A percentile compares a stretch with the other conserved stretches of the same genome.
These are phyloP conservation scores for Cordyceps pruinosa DNA, from an alignment of 2,329 filamentous ascomycete species.

Conservation along the genomic window DNA sequence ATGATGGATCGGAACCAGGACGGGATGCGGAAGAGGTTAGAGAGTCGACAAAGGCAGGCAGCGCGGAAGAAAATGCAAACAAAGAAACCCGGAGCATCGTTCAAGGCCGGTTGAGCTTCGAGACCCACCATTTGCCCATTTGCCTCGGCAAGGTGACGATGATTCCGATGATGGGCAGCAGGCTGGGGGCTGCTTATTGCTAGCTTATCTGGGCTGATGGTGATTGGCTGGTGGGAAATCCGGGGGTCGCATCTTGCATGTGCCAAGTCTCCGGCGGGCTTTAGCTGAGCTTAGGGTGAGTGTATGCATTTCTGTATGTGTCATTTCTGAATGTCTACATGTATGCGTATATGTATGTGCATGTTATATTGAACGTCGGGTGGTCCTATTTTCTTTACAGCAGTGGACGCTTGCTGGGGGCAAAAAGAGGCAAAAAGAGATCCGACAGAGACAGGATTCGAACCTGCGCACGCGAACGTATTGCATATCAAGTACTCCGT, in stretches of 20 bases:
- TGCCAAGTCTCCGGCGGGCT: neutral
- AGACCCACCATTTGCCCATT: constrained; percentile 11
- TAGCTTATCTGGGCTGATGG: neutral
- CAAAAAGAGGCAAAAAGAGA: neutral
- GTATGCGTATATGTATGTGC: too few species aligned
- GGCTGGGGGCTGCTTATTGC: neutral
- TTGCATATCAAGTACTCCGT: too few species aligned
- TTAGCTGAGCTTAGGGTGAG: too few species aligned
- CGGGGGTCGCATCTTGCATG: neutral
- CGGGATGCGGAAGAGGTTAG: neutral
- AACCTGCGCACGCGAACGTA: too few species aligned
- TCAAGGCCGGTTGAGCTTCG: neutral
- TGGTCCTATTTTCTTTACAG: too few species aligned
- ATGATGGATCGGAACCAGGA: neutral
- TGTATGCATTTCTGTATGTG: too few species aligned
- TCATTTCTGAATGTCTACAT: too few species aligned
- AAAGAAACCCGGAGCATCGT: neutral
- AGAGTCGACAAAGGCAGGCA: neutral
- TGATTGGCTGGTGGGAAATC: constrained; percentile 7
- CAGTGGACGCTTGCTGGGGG: too few species aligned
- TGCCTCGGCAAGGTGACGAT: constrained; percentile 9
- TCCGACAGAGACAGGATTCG: too few species aligned
- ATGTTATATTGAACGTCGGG: too few species aligned
- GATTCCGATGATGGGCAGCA: neutral
- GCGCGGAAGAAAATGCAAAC: neutral